These are phyloP conservation scores for Ceratobasidium papillatum DNA, from an alignment of 1,284 basidiomycete species.

Conservation along the genomic window DNA sequence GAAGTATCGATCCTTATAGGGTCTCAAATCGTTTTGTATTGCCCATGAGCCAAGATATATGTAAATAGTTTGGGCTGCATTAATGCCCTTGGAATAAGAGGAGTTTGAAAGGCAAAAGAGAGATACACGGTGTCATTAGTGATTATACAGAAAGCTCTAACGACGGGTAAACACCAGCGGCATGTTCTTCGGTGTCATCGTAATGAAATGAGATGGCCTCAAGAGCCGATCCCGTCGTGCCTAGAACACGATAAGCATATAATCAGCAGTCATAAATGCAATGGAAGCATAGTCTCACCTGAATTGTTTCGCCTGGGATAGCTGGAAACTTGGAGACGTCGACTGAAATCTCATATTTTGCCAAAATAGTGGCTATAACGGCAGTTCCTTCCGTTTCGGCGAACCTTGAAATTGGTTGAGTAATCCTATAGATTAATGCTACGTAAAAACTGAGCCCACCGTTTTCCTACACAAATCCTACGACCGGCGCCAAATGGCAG, in stretches of 20 bases:
- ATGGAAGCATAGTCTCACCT: conserved; percentile 4
- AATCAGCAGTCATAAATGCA: neutral
- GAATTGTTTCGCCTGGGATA: conserved; percentile 29
- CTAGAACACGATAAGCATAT: neutral
- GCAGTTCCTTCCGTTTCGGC: conserved; percentile 39
- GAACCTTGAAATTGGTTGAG: too few species aligned
- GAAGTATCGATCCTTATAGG: too few species aligned
- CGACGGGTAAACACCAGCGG: neutral
- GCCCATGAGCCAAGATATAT: too few species aligned
- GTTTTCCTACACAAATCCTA: conserved; percentile 38
- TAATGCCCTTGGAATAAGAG: neutral
- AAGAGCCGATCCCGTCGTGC: neutral
- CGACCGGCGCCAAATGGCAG: conserved; percentile 31
- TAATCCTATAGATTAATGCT: too few species aligned
- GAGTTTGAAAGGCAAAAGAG: neutral
- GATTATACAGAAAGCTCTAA: too few species aligned
- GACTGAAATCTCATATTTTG: conserved; percentile 26
- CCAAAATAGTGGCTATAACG: conserved; percentile 22
- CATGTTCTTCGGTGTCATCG: neutral
- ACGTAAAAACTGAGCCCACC: too few species aligned
- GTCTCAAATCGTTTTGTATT: too few species aligned
- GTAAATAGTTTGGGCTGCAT: neutral
- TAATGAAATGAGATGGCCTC: neutral
- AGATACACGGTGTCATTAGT: too few species aligned
- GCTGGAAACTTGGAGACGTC: conserved; percentile 29